A percentile compares a stretch with the other conserved stretches of the same genome.
Evolutionary conservation across 2,329 filamentous ascomycete species (phyloP).

Genomic region (Alternaria sp.): DNA sequence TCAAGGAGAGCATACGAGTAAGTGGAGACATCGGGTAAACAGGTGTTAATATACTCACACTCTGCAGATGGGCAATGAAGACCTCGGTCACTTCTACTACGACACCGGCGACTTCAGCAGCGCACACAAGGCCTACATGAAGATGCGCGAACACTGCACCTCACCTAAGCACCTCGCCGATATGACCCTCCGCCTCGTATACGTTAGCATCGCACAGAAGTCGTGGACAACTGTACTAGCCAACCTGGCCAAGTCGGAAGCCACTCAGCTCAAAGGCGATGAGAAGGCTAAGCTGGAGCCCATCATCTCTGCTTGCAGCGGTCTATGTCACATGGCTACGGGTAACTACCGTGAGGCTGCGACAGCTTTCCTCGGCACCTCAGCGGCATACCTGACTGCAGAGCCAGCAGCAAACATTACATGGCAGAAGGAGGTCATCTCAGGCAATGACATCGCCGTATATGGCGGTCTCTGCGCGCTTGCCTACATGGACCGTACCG

Average conservation of each 20-base stretch:
- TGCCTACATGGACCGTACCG: conserved; percentile 82
- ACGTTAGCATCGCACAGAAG: conserved; percentile 74
- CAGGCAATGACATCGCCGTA: conserved; percentile 85
- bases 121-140: conserved; percentile 78
- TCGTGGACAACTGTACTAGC: conserved; percentile 76
- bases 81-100: conserved; percentile 84
- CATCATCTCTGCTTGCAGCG: conserved; percentile 71
- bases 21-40: conserved; percentile 10
- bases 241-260: conserved; percentile 64
- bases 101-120: conserved; percentile 74
- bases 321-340: conserved; percentile 65
- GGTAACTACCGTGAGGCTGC: conserved; percentile 72
- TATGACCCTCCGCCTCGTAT: conserved; percentile 79
- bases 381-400: conserved; percentile 55
- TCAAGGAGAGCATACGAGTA: conserved; percentile 95
- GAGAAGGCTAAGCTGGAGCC: conserved; percentile 63
- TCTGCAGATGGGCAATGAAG: conserved; percentile 89
- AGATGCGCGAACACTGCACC: conserved; percentile 91
- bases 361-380: conserved; percentile 69
- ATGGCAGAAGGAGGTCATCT: conserved; percentile 74
- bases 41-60: not conserved
- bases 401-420: conserved; percentile 57
- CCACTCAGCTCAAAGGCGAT: conserved; percentile 61
- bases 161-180: conserved; percentile 83
- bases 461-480: conserved; percentile 92